A percentile compares a stretch with the other conserved stretches of the same genome.
Evolutionary conservation across 2,329 filamentous ascomycete species (phyloP).

Genomic region (Leptoxyphium fumago): DNA sequence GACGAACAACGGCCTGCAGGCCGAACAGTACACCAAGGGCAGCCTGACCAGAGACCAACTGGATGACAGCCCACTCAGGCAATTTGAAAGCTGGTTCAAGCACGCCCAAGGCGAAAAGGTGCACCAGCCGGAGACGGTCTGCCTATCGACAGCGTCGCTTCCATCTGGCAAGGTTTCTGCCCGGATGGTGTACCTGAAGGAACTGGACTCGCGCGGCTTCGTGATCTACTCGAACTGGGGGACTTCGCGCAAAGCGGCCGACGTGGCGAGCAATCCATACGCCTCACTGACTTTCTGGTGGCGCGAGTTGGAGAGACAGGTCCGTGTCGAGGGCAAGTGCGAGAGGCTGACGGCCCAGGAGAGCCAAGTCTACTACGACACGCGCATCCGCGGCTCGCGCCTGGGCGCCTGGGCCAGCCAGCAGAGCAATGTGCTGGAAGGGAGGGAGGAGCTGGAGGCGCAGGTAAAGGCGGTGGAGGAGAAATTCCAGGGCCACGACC

Average conservation of each 20-base stretch:
- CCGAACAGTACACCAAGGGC: conserved; percentile 60
- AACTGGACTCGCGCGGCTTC: conserved; percentile 70
- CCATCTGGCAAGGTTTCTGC: conserved; percentile 74
- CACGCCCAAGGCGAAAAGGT: conserved; percentile 48
- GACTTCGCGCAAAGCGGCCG: conserved; percentile 52
- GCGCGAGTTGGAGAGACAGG: conserved; percentile 73
- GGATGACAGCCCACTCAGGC: conserved; percentile 50
- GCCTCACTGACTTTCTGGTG: conserved; percentile 85
- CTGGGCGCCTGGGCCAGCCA: conserved; percentile 88
- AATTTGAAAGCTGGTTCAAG: conserved; percentile 85
- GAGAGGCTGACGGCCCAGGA: conserved; percentile 55
- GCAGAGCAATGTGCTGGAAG: conserved; percentile 61
- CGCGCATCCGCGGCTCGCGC: conserved; percentile 60
- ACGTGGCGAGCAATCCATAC: conserved; percentile 59
- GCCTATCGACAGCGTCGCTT: conserved; percentile 68
- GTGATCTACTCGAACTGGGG: conserved; percentile 91
- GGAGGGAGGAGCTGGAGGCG: conserved; percentile 54
- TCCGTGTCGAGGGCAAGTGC: conserved; percentile 68
- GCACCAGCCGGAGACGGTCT: conserved; percentile 75
- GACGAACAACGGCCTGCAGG: conserved; percentile 44
- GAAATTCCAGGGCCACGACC: conserved; percentile 57
- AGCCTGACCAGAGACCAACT: conserved; percentile 49
- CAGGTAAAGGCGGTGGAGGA: conserved; percentile 65
- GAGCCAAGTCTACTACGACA: conserved; percentile 52
- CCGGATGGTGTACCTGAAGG: conserved; percentile 87